phyloP scores from a whole-genome alignment of 148 eudicot species.

The Silene latifolia region DNA sequence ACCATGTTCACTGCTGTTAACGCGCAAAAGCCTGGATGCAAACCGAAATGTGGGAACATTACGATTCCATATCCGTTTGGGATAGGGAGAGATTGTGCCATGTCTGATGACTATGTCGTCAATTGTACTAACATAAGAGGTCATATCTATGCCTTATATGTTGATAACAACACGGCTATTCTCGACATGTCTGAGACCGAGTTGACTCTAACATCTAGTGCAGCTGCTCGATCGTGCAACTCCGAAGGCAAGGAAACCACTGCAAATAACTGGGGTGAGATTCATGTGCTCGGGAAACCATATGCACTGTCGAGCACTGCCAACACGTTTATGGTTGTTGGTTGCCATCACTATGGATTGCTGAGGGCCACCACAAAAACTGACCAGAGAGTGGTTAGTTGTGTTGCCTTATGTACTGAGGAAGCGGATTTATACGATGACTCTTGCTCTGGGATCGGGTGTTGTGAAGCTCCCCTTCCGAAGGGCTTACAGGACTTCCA shows the following conservation, averaged over 20 bases:
- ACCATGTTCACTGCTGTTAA: conserved; percentile 15
- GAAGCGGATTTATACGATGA: conserved; percentile 4
- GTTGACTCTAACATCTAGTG: neutral
- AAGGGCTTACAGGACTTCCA: conserved; percentile 15
- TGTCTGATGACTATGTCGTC: conserved; percentile 15
- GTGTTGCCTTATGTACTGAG: conserved; percentile 17
- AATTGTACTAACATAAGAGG: neutral
- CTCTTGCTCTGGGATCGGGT: conserved; percentile 18
- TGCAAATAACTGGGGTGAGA: neutral
- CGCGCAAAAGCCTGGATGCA: conserved; percentile 7
- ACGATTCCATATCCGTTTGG: conserved; percentile 19
- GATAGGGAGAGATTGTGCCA: conserved; percentile 11
- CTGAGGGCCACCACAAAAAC: conserved; percentile 6
- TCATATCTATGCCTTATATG: neutral
- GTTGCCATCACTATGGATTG: conserved; percentile 20
- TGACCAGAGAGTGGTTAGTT: conserved; percentile 8
- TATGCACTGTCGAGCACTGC: conserved; percentile 11
- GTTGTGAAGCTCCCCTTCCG: conserved; percentile 16
- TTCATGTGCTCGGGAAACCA: neutral
- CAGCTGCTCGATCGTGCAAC: conserved; percentile 3
- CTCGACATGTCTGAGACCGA: conserved; percentile 17
- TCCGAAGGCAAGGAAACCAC: neutral
- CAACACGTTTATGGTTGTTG: conserved; percentile 10
- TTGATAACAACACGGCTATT: neutral
- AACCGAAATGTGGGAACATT: conserved; percentile 11